Base-by-base conservation (phyloP, 2,329 filamentous ascomycete species). In the Botryotinia calthae region DNA sequence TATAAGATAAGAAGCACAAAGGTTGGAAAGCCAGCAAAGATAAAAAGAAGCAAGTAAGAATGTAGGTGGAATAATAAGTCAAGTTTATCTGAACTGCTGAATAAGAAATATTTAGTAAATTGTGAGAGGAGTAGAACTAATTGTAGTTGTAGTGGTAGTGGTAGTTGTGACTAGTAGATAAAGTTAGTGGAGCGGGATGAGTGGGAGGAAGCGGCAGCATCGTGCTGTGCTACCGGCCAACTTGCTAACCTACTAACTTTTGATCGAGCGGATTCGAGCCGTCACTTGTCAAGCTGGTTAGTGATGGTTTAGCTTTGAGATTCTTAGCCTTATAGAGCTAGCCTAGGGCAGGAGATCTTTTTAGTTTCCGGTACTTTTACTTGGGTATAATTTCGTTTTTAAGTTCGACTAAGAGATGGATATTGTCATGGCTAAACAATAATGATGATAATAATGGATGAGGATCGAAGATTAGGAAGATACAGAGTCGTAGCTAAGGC, bases 221-320 rank as follows among this genome's bases (percentile, higher is more conserved):
- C 31, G 63, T 66, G 63, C 31, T 66, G 64, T 51, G n/a, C 46
- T 40, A 66, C 64, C n/a, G 18, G 14, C n/a, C 9, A 37, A 37
- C 37, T 7, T 28, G 14, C n/a, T 18, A 54, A 54, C n/a, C 51
- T 40, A 22, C 18, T 54, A 54, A 40, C 46, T 54, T 42, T 46
- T 64, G n/a, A 46, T 66, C 63, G 34, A 40, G 64, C 46, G 64
- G 64, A 28, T 66, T 66, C 64, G 46, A 66, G 64, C 64, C 64
- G 64, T 66, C 64, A 54, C 31, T 54, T 37, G 44, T 37, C 63
- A 51, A 28, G 28, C 63, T 51, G 37, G 63, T 12, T 51, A 51
- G 63, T 12, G 6, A 48, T 51, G 16, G 34, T 66, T 40, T 66
- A n/a, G 46, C 34, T n/a, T 6, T 54, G 64, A 28, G 34, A n/a